phyloP scores from a whole-genome alignment of 768 basidiomycete genomes.

The Leccinum sublutescens region DNA sequence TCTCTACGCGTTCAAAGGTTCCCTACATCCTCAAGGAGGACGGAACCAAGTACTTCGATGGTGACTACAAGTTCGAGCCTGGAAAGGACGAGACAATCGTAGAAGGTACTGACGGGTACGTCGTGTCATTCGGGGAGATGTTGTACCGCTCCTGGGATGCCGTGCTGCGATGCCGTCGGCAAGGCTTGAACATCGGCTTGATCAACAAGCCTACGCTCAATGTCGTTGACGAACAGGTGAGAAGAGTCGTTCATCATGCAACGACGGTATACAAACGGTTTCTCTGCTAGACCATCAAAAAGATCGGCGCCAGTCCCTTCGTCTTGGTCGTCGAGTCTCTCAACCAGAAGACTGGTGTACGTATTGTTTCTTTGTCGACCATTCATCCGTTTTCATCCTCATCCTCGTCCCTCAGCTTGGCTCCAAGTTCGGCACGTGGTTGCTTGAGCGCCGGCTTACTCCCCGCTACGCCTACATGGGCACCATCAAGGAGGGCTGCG shows the following conservation, averaged over 20 bases:
- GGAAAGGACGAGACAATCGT: conserved; percentile 82
- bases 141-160: conserved; percentile 82
- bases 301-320: conserved; percentile 72
- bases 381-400: neutral
- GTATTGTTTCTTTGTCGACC: conserved; percentile 10
- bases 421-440: conserved; percentile 83
- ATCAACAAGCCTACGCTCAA: conserved; percentile 87
- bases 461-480: conserved; percentile 84
- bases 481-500: conserved; percentile 70
- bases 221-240: conserved; percentile 76
- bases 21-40: conserved; percentile 82
- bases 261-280: neutral
- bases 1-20: conserved; percentile 88
- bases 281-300: conserved; percentile 49
- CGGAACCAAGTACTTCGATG: conserved; percentile 64
- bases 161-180: conserved; percentile 66
- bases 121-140: conserved; percentile 87
- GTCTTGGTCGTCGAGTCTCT: conserved; percentile 84
- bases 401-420: conserved; percentile 48
- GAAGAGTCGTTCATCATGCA: conserved; percentile 8
- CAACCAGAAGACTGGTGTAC: conserved; percentile 84
- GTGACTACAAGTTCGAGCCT: conserved; percentile 74
- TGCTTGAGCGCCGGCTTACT: conserved; percentile 76
- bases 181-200: conserved; percentile 77
- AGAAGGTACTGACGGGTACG: conserved; percentile 77